Evolutionary conservation across 2,329 filamentous ascomycete genomes (phyloP), one percentile per base, ranked within the genome.

Genomic region (Periglandula ipomoeae): DNA sequence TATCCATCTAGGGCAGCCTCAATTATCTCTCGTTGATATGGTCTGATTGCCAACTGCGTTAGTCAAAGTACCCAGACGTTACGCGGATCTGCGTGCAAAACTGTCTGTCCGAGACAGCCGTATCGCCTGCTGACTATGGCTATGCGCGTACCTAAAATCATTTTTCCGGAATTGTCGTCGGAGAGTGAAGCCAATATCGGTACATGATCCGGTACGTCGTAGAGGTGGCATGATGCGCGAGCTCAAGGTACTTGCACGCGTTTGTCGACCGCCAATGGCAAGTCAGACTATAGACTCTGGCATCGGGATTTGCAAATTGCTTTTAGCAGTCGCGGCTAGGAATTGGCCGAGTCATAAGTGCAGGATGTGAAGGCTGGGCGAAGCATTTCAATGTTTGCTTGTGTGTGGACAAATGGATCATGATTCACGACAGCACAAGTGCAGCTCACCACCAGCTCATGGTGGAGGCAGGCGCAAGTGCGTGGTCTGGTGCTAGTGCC

Each of bases 11-110:
- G 74, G 3, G 87, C 87, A 7, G 88, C 86, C 50, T 78, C 74
- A 48, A 97, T 91, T 49, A 96, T 89, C 60, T 97, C 89, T 51
- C 87, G 81, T 62, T 96, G 91, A 34, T 87, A 72, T 10, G 89
- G 89, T 57, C 89, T 89, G 30, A 39, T 17, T 22, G 20, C 37
- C 35, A 26, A 48, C 40, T 30, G 19, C 23, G 43, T 46, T 37
- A 42, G 44, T 38, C 20, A 19, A 19, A 19, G 45, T 19, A 35
- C 19, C 24, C 22, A 7, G n/a, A 20, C 8, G 13, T 24, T 8
- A 11, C 15, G 43, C 22, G 20, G 5, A 26, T 38, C 17, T 22
- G 13, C n/a, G 44, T 15, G 30, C 17, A 20, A 15, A 20, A 13
- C 15, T 27, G 34, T 11, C 20, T n/a, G 7, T 27, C 11, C 19